These are phyloP conservation scores for Raffaelea arxii DNA, from an alignment of 2,329 filamentous ascomycete genomes.

Conservation along the genomic window DNA sequence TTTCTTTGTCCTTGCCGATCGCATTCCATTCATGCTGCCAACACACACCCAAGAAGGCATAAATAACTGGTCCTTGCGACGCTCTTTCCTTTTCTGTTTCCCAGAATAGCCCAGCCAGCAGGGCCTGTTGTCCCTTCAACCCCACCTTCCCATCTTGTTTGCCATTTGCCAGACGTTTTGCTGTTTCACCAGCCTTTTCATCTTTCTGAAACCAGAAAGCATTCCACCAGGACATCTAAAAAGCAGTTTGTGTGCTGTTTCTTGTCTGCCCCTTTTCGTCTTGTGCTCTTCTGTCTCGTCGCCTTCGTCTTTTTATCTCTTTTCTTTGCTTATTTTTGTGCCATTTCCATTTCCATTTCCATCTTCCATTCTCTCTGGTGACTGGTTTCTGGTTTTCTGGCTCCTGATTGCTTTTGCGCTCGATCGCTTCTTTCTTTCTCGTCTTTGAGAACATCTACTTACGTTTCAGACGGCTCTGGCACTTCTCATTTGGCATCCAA, in stretches of 20 bases:
- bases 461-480: conserved; percentile 19
- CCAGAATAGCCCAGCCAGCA: too few relatives aligned
- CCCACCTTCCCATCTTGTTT: too few relatives aligned
- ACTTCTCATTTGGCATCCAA: conserved; percentile 66
- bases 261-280: too few relatives aligned
- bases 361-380: background rate
- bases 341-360: background rate
- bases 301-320: too few relatives aligned
- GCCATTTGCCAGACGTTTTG: background rate
- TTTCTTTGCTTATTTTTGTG: background rate
- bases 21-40: too few relatives aligned
- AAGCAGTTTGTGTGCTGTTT: too few relatives aligned
- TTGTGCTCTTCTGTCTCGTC: background rate
- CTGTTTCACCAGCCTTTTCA: background rate
- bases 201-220: background rate
- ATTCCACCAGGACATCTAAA: too few relatives aligned
- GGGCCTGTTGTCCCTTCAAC: too few relatives aligned
- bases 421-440: background rate
- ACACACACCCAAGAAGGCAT: too few relatives aligned
- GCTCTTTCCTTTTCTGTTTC: too few relatives aligned
- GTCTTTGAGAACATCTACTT: background rate
- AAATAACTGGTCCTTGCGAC: too few relatives aligned
- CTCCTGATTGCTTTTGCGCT: background rate
- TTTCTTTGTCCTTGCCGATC: too few relatives aligned
- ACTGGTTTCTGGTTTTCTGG: background rate